Conservation (phyloP, 441 rosid genomes). For the Populus trichocarpa region DNA sequence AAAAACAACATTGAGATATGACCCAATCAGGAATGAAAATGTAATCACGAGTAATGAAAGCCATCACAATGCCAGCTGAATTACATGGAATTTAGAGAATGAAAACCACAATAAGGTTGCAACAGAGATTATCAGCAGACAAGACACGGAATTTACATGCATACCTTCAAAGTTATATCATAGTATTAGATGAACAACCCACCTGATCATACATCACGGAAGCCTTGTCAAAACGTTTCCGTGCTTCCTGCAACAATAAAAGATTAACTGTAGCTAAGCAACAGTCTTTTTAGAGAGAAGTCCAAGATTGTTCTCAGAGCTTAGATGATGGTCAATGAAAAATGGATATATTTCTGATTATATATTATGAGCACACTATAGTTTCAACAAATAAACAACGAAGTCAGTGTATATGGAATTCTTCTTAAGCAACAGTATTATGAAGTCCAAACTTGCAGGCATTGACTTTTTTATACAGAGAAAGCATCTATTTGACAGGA, state of each 20-base stretch:
- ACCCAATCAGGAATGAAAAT: not conserved
- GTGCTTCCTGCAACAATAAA: conserved; percentile 59
- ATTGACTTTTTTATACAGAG: not conserved
- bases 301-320: not conserved
- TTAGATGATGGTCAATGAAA: not conserved
- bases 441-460: not conserved
- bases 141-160: not conserved
- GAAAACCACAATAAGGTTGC: not conserved
- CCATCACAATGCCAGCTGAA: not conserved
- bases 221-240: conserved; percentile 84
- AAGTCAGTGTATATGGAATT: not conserved
- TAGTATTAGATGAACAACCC: conserved; percentile 7
- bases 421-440: not conserved
- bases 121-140: not conserved
- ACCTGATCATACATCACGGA: conserved; percentile 77
- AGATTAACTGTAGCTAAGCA: not conserved
- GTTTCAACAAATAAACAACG: not conserved
- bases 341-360: not conserved
- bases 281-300: not conserved
- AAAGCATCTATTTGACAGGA: conserved; percentile 2
- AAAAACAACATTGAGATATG: not conserved
- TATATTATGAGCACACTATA: not conserved
- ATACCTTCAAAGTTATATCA: not conserved
- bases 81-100: not conserved
- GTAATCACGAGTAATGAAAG: not conserved